These are phyloP conservation scores for Mortierella polycephala DNA, from an alignment of 371 early-diverging fungal species.

Conservation along the genomic window DNA sequence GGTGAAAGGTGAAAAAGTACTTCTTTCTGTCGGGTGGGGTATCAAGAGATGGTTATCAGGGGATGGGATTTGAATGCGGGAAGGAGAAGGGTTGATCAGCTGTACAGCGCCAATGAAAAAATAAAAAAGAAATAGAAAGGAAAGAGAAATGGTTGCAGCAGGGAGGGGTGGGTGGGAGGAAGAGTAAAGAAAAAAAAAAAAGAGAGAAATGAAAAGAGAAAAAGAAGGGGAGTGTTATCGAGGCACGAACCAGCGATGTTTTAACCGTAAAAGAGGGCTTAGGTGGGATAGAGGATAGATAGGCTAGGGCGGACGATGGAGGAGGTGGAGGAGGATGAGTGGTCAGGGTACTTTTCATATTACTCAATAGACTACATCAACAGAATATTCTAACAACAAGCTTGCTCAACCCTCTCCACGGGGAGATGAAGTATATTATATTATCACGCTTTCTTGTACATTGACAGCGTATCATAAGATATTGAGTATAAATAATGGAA, in stretches of 20 bases:
- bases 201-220: too few species aligned
- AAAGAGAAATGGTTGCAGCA: not conserved
- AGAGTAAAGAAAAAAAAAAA: not conserved
- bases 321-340: not conserved
- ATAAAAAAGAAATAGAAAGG: not conserved
- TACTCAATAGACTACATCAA: not conserved
- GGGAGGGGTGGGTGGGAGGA: not conserved
- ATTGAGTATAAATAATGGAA: too few species aligned
- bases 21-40: not conserved
- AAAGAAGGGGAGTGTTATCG: too few species aligned
- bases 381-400: not conserved
- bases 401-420: too few species aligned
- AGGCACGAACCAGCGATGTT: too few species aligned
- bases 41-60: not conserved
- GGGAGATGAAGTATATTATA: too few species aligned
- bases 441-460: too few species aligned
- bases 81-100: not conserved
- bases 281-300: too few species aligned
- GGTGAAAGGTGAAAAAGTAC: not conserved
- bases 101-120: not conserved
- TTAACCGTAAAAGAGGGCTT: too few species aligned
- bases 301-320: not conserved
- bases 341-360: too few species aligned
- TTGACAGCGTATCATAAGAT: too few species aligned
- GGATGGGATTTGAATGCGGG: not conserved